Conservation (phyloP, 768 basidiomycete species). For the Hydnomerulius pinastri region DNA sequence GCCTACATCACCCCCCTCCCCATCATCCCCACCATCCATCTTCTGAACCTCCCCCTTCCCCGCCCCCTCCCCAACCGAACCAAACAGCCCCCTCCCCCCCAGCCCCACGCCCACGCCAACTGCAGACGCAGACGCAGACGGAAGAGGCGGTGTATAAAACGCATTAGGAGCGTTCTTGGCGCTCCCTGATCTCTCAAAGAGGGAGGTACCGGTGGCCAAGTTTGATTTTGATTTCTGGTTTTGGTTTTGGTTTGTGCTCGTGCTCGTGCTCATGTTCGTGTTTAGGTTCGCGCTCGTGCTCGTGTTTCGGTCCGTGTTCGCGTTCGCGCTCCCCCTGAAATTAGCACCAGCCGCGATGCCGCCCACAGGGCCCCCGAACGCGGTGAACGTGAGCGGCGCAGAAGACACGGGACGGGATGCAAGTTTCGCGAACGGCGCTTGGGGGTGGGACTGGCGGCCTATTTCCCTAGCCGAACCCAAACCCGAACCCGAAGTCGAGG, state of each 20-base stretch:
- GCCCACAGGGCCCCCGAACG: background rate
- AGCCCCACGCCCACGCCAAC: background rate
- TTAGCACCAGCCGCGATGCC: background rate
- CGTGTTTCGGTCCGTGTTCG: background rate
- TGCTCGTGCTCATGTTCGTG: background rate
- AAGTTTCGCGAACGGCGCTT: constrained; percentile 11
- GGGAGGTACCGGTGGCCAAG: constrained; percentile 16
- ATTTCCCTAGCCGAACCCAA: background rate
- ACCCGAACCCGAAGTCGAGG: constrained; percentile 10
- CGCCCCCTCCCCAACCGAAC: background rate
- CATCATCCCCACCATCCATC: constrained; percentile 9
- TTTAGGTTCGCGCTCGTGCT: background rate
- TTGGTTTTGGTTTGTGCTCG: constrained; percentile 6
- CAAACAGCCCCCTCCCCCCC: constrained; percentile 2
- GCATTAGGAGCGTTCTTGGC: constrained; percentile 63
- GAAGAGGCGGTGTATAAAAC: constrained; percentile 59
- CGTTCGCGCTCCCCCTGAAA: background rate
- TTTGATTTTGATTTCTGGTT: too few species aligned
- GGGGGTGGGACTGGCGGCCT: background rate
- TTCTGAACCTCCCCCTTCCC: background rate
- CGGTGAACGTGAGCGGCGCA: background rate
- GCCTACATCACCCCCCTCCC: constrained; percentile 18
- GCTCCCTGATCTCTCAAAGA: constrained; percentile 47
- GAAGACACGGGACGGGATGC: constrained; percentile 9
- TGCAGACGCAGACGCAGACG: background rate